Evolutionary conservation across 2,329 filamentous ascomycete species (phyloP).

Genomic region (Beauveria pseudobassiana): DNA sequence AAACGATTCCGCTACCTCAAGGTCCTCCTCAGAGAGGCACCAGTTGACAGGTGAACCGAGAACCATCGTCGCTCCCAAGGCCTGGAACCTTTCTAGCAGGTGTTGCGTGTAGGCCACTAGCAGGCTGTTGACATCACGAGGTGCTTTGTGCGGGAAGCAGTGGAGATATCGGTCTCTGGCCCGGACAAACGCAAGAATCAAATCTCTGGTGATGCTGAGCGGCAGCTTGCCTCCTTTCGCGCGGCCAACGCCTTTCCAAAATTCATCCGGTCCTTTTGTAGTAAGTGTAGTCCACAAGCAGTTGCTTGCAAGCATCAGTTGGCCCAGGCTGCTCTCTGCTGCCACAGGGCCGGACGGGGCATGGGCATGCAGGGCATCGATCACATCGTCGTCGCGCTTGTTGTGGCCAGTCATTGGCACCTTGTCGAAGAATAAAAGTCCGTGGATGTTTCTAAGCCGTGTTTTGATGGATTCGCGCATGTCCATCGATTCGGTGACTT

Average conservation of each 20-base stretch:
- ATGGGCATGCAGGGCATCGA: neutral
- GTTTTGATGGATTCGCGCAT: neutral
- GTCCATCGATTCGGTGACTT: neutral
- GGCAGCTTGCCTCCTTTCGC: neutral
- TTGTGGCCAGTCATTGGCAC: neutral
- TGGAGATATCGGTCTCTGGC: conserved; percentile 13
- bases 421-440: neutral
- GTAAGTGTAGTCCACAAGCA: neutral
- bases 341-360: neutral
- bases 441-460: neutral
- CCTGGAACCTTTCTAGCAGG: conserved; percentile 7
- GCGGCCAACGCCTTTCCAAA: neutral
- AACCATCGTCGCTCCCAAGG: neutral
- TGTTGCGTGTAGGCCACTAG: conserved; percentile 9
- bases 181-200: conserved; percentile 12
- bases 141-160: conserved; percentile 1
- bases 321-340: neutral
- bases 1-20: neutral
- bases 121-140: neutral
- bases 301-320: conserved; percentile 5
- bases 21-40: neutral
- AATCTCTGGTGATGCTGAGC: neutral
- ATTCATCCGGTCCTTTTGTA: neutral
- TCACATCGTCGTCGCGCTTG: neutral
- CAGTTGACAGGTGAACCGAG: neutral